A percentile compares a stretch with the other conserved stretches of the same genome.
Evolutionary conservation across 1,284 basidiomycete genomes (phyloP).

Genomic region (Coriolopsis trogii): DNA sequence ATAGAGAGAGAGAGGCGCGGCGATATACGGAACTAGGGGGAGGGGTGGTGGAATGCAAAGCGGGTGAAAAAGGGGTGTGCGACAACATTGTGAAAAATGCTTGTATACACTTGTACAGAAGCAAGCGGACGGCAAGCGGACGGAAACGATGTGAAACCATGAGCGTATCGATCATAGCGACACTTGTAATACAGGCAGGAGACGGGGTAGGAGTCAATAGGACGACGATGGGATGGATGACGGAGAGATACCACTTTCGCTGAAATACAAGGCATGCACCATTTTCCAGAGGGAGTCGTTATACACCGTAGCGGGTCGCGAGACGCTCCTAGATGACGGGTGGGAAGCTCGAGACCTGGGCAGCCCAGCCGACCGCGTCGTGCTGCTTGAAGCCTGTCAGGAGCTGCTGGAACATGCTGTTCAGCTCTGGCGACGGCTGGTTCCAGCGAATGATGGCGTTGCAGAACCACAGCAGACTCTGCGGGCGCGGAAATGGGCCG

Average conservation of each 20-base stretch:
- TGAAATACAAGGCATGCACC: background rate
- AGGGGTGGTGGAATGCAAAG: slow-evolving; percentile 13
- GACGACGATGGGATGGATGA: slow-evolving; percentile 12
- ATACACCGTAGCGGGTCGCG: slow-evolving; percentile 77
- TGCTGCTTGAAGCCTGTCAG: slow-evolving; percentile 86
- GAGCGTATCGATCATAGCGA: slow-evolving; percentile 1
- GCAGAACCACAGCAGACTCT: slow-evolving; percentile 95
- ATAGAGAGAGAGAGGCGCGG: slow-evolving; percentile 14
- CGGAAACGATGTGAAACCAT: no score
- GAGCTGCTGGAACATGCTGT: slow-evolving; percentile 88
- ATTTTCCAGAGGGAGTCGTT: no score
- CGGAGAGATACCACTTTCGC: slow-evolving; percentile 14
- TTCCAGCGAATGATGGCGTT: slow-evolving; percentile 97
- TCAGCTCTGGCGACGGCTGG: slow-evolving; percentile 85
- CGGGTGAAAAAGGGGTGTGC: slow-evolving; percentile 3
- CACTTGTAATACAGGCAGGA: slow-evolving; percentile 19
- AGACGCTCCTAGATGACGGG: slow-evolving; percentile 79
- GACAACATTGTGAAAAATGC: slow-evolving; percentile 11
- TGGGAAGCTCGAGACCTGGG: slow-evolving; percentile 77
- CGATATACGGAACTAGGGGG: background rate
- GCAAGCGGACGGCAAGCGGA: no score
- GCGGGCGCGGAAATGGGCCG: slow-evolving; percentile 12
- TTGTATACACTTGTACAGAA: slow-evolving; percentile 9
- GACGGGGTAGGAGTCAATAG: slow-evolving; percentile 1
- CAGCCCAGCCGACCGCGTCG: slow-evolving; percentile 77